phyloP scores from a whole-genome alignment of 257 asterid genomes.

The Linaria vulgaris region DNA sequence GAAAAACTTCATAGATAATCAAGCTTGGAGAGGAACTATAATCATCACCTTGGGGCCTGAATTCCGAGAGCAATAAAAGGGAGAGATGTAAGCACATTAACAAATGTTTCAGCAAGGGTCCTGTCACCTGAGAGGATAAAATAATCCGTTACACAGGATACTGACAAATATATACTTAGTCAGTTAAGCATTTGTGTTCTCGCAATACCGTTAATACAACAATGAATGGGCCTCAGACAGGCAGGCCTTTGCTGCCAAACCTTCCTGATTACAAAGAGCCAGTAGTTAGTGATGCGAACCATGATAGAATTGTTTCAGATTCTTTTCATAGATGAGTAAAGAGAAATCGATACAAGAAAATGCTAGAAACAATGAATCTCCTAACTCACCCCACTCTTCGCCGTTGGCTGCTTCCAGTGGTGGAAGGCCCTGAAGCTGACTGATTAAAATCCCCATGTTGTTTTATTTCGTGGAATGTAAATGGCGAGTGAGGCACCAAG shows the following conservation, averaged over 20 bases:
- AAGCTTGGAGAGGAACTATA: slow-evolving; percentile 11
- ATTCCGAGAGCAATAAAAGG: slow-evolving; percentile 86
- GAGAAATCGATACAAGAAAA: background rate
- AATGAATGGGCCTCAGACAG: slow-evolving; percentile 73
- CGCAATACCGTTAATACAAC: slow-evolving; percentile 52
- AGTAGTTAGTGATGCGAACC: slow-evolving; percentile 16
- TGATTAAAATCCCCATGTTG: slow-evolving; percentile 48
- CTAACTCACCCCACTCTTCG: slow-evolving; percentile 56
- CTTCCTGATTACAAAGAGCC: slow-evolving; percentile 45
- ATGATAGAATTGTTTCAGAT: background rate
- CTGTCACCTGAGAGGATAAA: slow-evolving; percentile 57
- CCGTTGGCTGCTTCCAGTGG: slow-evolving; percentile 39
- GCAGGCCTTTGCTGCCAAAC: slow-evolving; percentile 83
- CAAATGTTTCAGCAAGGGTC: slow-evolving; percentile 59
- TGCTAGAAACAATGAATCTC: slow-evolving; percentile 4
- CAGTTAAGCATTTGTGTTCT: background rate
- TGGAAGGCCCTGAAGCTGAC: slow-evolving; percentile 33
- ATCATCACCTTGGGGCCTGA: slow-evolving; percentile 70
- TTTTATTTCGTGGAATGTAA: slow-evolving; percentile 57
- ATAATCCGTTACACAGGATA: slow-evolving; percentile 10
- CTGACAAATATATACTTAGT: background rate
- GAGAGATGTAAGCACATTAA: slow-evolving; percentile 82
- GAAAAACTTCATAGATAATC: background rate
- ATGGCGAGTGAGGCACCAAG: slow-evolving; percentile 73
- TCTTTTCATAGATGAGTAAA: slow-evolving; percentile 1